phyloP scores from a whole-genome alignment of 768 basidiomycete species.

The Clitopilus passeckerianus region DNA sequence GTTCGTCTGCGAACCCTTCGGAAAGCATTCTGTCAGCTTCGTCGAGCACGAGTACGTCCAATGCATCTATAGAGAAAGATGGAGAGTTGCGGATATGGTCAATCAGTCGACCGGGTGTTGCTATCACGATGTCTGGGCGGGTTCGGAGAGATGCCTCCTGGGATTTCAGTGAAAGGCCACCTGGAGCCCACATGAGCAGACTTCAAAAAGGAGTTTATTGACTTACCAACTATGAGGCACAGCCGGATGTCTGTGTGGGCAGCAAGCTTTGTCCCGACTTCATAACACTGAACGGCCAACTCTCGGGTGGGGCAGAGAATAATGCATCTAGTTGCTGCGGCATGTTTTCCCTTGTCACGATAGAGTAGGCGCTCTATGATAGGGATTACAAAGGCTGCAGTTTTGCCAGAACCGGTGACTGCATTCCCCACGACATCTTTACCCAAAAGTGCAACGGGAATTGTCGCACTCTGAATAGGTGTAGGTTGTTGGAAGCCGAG shows the following conservation, averaged over 20 bases:
- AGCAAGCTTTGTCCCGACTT: slow-evolving; percentile 83
- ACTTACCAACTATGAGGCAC: slow-evolving; percentile 86
- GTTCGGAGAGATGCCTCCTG: slow-evolving; percentile 84
- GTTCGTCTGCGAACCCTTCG: slow-evolving; percentile 93
- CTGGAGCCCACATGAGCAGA: slow-evolving; percentile 29
- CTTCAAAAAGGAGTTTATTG: slow-evolving; percentile 1
- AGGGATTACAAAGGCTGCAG: slow-evolving; percentile 94
- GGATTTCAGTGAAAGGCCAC: slow-evolving; percentile 89
- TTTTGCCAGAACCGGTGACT: slow-evolving; percentile 97
- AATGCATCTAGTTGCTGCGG: slow-evolving; percentile 84
- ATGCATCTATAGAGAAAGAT: slow-evolving; percentile 84
- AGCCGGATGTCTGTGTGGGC: slow-evolving; percentile 86
- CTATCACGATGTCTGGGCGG: slow-evolving; percentile 91
- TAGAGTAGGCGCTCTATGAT: slow-evolving; percentile 91
- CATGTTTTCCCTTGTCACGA: slow-evolving; percentile 83
- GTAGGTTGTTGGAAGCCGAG: slow-evolving; percentile 83
- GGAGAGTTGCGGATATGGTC: slow-evolving; percentile 97
- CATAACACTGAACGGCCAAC: slow-evolving; percentile 92
- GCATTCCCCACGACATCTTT: slow-evolving; percentile 96
- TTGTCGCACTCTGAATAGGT: slow-evolving; percentile 91
- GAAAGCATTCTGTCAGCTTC: slow-evolving; percentile 98
- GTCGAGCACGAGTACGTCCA: slow-evolving; percentile 92
- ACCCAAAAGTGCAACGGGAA: slow-evolving; percentile 90
- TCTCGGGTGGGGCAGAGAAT: slow-evolving; percentile 94
- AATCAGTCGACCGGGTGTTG: slow-evolving; percentile 95